A percentile compares a stretch with the other conserved stretches of the same genome.
Conservation (phyloP, 768 basidiomycete species). For the Phaeolepiota aurea region DNA sequence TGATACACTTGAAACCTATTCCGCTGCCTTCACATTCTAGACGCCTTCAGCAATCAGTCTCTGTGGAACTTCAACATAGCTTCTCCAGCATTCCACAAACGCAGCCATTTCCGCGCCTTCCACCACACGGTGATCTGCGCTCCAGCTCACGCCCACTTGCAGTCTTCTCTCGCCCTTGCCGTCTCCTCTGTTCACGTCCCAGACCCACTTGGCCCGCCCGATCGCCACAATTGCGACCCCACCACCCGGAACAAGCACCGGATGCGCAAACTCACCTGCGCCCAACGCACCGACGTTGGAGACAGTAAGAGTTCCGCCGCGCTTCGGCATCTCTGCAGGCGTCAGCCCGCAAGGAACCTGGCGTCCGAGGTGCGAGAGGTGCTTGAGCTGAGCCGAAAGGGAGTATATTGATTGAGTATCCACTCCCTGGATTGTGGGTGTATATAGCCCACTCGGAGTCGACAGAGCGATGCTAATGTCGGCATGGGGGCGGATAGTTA, state of each 20-base stretch:
- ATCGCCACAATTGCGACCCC: constrained; percentile 83
- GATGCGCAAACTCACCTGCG: constrained; percentile 58
- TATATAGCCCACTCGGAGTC: constrained; percentile 78
- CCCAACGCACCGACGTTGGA: constrained; percentile 82
- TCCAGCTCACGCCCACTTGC: constrained; percentile 61
- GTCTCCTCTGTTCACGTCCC: constrained; percentile 47
- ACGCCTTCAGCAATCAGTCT: constrained; percentile 52
- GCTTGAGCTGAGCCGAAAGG: constrained; percentile 52
- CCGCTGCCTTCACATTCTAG: constrained; percentile 11
- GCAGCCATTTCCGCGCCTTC: constrained; percentile 87
- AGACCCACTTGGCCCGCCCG: constrained; percentile 70
- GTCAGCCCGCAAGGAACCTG: constrained; percentile 60
- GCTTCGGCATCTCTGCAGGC: constrained; percentile 59
- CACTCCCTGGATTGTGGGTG: constrained; percentile 56
- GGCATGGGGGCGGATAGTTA: constrained; percentile 65
- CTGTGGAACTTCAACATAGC: constrained; percentile 69
- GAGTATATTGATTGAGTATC: constrained; percentile 50
- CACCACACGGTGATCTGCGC: constrained; percentile 80
- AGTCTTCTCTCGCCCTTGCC: constrained; percentile 21
- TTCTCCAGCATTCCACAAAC: constrained; percentile 81
- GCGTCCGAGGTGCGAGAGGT: constrained; percentile 57
- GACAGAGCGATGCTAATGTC: constrained; percentile 75
- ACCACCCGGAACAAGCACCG: constrained; percentile 74
- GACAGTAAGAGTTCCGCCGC: constrained; percentile 74
- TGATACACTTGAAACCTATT: background rate